Conservation (phyloP, 2,329 filamentous ascomycete genomes). For the Fusarium kyushuense region DNA sequence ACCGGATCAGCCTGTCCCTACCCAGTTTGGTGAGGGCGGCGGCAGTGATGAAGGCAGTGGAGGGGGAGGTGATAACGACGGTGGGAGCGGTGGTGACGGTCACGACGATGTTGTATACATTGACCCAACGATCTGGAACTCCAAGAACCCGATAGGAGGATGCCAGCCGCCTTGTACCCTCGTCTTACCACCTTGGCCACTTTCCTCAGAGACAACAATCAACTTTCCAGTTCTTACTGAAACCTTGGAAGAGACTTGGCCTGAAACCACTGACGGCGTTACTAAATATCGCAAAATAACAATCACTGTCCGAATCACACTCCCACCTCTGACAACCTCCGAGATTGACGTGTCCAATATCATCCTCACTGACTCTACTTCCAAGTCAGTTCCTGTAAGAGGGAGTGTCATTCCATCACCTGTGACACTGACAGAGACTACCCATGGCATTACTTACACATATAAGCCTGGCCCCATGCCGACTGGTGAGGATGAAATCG, state of each 20-base stretch:
- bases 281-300: slow-evolving; percentile 22
- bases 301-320: slow-evolving; percentile 26
- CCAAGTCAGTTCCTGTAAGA: slow-evolving; percentile 6
- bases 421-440: background rate
- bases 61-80: background rate
- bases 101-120: slow-evolving; percentile 14
- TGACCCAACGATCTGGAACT: slow-evolving; percentile 18
- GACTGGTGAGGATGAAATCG: background rate
- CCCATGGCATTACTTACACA: background rate
- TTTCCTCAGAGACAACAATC: slow-evolving; percentile 24
- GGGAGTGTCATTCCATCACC: slow-evolving; percentile 6
- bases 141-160: slow-evolving; percentile 3
- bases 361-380: slow-evolving; percentile 14
- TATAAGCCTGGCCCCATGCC: background rate
- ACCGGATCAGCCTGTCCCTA: no score
- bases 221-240: slow-evolving; percentile 22
- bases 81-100: background rate
- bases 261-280: slow-evolving; percentile 21
- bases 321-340: slow-evolving; percentile 20
- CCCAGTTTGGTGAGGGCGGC: no score
- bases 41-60: background rate
- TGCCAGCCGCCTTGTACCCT: slow-evolving; percentile 25
- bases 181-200: slow-evolving; percentile 20
- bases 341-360: slow-evolving; percentile 26
- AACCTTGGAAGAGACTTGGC: slow-evolving; percentile 24